Evolutionary conservation across 257 asterid species (phyloP), one percentile per base, ranked within the genome.

Genomic region (Nicotiana obtusifolia): DNA sequence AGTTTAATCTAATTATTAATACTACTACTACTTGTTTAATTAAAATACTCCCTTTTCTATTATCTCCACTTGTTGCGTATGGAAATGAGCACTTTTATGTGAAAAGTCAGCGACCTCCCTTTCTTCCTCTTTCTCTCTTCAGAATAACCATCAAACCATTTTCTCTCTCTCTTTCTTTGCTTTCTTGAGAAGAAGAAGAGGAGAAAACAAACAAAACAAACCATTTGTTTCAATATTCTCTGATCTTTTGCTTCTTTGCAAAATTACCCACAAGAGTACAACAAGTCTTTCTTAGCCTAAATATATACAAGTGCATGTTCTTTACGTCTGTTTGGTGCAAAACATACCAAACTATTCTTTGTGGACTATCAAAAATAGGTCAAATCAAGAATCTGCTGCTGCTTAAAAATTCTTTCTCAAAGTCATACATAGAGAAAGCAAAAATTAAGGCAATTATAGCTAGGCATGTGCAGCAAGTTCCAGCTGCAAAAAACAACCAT

Each of bases 31-130:
- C 44, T 82, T 22, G 60, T 71, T 26, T 75, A 15, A 24, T 14
- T 52, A 71, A 41, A 77, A 82, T 67, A 35, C 85, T 57, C 71
- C 77, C 73, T 33, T 78, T 56, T 57, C 71, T 82, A 22, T 60
- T 33, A 56, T 83, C 65, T 79, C 82, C 78, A 77, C 75, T 56
- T 83, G 86, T 89, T 87, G 92, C 93, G 91, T 88, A 87, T 85
- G 67, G 83, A 84, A 82, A 87, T 66, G 78, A 76, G 84, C 89
- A 80, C 82, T 85, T 91, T 83, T 77, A 85, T 83, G 84, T 83
- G 85, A 87, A 85, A 93, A 93, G 97, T 93, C 97, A 92, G 93
- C 94, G 91, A 59, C 76, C 52, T 80, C 49, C 83, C 79, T 59
- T 84, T 37, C 83, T 80, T 77, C 28, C 87, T 56, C 80, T 56